These are phyloP conservation scores for Stereocaulon alpinum DNA, from an alignment of 495 filamentous ascomycete genomes.

Conservation along the genomic window DNA sequence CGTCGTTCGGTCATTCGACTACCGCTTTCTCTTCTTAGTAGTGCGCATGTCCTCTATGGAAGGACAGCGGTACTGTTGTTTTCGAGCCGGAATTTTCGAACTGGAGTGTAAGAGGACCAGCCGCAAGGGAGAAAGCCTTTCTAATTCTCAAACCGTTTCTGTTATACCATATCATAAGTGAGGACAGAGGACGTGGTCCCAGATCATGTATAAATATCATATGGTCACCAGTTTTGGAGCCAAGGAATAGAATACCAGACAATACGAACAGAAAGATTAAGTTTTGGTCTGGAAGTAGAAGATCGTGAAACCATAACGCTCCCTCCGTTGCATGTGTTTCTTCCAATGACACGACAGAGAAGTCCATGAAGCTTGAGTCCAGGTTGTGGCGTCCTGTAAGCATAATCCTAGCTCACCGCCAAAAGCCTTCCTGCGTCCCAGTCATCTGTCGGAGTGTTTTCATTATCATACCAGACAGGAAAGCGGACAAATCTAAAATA, in stretches of 20 bases:
- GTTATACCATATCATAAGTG: neutral
- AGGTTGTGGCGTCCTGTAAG: neutral
- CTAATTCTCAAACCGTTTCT: constrained; percentile 18
- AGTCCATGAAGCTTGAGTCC: constrained; percentile 7
- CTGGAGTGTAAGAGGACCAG: constrained; percentile 39
- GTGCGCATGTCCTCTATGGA: neutral
- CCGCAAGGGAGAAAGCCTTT: constrained; percentile 28
- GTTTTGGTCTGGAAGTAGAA: constrained; percentile 58
- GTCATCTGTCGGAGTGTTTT: constrained; percentile 58
- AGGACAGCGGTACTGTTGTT: constrained; percentile 4
- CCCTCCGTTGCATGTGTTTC: constrained; percentile 56
- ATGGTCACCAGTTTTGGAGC: neutral
- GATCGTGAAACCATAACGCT: constrained; percentile 70
- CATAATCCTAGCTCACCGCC: constrained; percentile 30
- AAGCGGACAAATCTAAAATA: constrained; percentile 40
- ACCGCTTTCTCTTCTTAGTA: neutral
- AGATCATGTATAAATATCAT: too few relatives aligned
- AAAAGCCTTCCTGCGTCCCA: constrained; percentile 43
- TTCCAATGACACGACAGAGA: constrained; percentile 33
- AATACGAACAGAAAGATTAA: constrained; percentile 55
- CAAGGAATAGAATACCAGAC: constrained; percentile 34
- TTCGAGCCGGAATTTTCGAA: constrained; percentile 23
- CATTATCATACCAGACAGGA: constrained; percentile 60
- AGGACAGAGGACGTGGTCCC: constrained; percentile 28
- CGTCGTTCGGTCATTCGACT: neutral